Conservation (phyloP, 257 asterid genomes). For the Knoxia roxburghii region DNA sequence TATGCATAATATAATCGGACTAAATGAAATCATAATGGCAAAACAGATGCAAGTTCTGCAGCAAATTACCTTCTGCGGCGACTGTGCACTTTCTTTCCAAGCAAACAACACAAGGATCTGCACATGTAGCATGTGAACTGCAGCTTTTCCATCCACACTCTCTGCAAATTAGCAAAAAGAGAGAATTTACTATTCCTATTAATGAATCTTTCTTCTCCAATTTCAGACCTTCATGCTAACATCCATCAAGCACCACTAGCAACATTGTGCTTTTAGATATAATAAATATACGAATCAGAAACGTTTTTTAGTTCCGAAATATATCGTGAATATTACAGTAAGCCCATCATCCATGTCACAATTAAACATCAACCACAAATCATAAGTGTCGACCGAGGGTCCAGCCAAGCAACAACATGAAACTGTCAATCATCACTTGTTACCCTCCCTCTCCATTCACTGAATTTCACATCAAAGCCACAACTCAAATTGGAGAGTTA, state of each 20-base stretch:
- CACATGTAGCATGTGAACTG: conserved; percentile 33
- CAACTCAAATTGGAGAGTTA: not conserved
- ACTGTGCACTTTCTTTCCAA: conserved; percentile 80
- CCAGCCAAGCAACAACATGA: not conserved
- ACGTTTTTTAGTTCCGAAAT: not conserved
- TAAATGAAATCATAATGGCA: not conserved
- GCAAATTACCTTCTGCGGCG: conserved; percentile 70
- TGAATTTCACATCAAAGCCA: not conserved
- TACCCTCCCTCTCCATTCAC: not conserved
- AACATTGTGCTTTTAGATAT: not conserved
- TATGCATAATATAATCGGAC: not conserved
- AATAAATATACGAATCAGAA: not conserved
- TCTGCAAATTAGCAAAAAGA: conserved; percentile 32
- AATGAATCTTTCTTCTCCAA: not conserved
- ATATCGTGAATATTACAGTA: not conserved
- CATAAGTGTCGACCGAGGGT: not conserved
- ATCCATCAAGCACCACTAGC: not conserved
- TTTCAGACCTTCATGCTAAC: not conserved
- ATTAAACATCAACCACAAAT: not conserved
- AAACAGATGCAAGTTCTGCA: conserved; percentile 8
- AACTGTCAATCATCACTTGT: not conserved
- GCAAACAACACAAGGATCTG: conserved; percentile 90
- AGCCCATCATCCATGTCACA: not conserved
- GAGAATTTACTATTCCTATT: not conserved
- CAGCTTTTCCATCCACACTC: conserved; percentile 77